Evolutionary conservation across 768 basidiomycete species (phyloP).

Genomic region (Mycena metata): DNA sequence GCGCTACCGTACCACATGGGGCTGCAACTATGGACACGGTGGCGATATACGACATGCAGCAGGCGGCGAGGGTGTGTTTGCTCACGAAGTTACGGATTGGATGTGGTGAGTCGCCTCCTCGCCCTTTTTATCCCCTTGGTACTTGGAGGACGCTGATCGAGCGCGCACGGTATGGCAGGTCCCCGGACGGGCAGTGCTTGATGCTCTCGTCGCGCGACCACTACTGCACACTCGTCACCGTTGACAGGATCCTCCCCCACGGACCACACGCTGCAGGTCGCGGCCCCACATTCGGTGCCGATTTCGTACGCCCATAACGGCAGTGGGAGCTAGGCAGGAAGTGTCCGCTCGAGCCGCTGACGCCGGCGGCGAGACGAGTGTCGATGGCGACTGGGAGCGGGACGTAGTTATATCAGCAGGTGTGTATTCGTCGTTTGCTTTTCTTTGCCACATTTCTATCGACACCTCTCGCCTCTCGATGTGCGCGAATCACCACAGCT

Average conservation of each 20-base stretch:
- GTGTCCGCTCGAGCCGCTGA: too few species aligned
- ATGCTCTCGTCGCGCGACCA: conserved; percentile 95
- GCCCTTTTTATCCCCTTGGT: conserved; percentile 23
- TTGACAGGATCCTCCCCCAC: conserved; percentile 94
- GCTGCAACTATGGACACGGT: too few species aligned
- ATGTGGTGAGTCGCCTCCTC: conserved; percentile 78
- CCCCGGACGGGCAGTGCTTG: conserved; percentile 93
- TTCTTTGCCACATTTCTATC: too few species aligned
- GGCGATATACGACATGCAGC: conserved; percentile 96
- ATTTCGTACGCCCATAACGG: conserved; percentile 52
- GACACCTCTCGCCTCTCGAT: too few species aligned
- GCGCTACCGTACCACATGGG: too few species aligned
- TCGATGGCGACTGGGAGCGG: too few species aligned
- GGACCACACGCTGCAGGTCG: conserved; percentile 93
- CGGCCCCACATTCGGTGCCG: conserved; percentile 83
- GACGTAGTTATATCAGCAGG: too few species aligned
- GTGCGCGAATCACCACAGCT: too few species aligned
- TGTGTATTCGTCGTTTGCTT: too few species aligned
- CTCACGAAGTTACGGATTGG: conserved; percentile 96
- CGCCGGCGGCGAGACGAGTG: too few species aligned
- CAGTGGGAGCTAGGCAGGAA: conserved; percentile 36
- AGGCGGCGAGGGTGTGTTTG: conserved; percentile 90
- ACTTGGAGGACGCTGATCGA: not conserved
- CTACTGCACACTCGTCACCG: conserved; percentile 95
- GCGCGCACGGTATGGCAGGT: conserved; percentile 69